phyloP scores from a whole-genome alignment of 768 basidiomycete genomes.

The Boletales sp. region DNA sequence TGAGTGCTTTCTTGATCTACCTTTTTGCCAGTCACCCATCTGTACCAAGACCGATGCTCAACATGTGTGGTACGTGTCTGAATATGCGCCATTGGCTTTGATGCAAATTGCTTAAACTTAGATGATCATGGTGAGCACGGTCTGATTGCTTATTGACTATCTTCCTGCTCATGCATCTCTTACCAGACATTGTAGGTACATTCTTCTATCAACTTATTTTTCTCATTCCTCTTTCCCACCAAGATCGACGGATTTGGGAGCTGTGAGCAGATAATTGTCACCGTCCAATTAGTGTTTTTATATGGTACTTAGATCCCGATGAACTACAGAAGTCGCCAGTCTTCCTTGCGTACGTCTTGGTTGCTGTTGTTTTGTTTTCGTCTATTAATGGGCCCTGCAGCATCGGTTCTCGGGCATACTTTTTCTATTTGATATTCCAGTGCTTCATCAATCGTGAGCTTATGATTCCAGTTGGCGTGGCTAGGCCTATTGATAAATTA shows the following conservation, averaged over 20 bases:
- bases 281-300: neutral
- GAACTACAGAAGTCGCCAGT: slow-evolving; percentile 70
- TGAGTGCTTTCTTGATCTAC: slow-evolving; percentile 35
- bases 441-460: slow-evolving; percentile 76
- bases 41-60: slow-evolving; percentile 73
- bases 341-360: slow-evolving; percentile 54
- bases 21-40: neutral
- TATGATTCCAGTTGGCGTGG: slow-evolving; percentile 1
- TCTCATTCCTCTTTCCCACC: neutral
- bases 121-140: slow-evolving; percentile 71
- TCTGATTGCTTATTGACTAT: neutral
- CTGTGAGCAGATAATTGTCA: slow-evolving; percentile 44
- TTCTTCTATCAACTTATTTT: neutral
- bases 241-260: slow-evolving; percentile 84
- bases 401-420: slow-evolving; percentile 83
- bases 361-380: neutral
- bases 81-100: neutral
- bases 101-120: slow-evolving; percentile 22
- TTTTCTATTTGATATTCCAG: slow-evolving; percentile 93
- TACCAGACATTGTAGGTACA: slow-evolving; percentile 43
- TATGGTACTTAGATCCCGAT: slow-evolving; percentile 62
- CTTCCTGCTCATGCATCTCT: slow-evolving; percentile 11
- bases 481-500: neutral
- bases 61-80: slow-evolving; percentile 66
- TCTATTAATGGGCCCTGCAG: slow-evolving; percentile 32